Evolutionary conservation across 768 basidiomycete species (phyloP).

Genomic region (Phallus indusiatus): DNA sequence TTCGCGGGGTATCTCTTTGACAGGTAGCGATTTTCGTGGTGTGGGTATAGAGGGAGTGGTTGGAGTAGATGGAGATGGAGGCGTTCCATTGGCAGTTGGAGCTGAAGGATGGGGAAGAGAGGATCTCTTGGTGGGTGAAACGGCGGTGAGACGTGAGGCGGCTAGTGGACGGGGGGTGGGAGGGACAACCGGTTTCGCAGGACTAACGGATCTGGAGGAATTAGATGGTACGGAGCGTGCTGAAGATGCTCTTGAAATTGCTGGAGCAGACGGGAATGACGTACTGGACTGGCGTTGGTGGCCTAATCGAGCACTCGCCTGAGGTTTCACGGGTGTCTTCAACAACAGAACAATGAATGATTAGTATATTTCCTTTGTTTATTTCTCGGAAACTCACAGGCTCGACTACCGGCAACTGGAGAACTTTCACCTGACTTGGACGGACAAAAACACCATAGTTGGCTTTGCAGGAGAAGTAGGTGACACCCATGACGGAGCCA

Average conservation of each 20-base stretch:
- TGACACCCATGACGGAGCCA: constrained; percentile 68
- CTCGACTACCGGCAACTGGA: constrained; percentile 26
- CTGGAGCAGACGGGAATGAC: not conserved
- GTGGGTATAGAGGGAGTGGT: not conserved
- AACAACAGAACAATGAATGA: not conserved
- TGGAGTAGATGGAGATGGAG: constrained; percentile 31
- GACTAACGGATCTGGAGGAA: constrained; percentile 60
- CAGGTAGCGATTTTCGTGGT: not conserved
- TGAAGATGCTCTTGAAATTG: constrained; percentile 31
- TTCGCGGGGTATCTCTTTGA: not conserved
- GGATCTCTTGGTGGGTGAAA: constrained; percentile 54
- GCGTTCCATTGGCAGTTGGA: constrained; percentile 30
- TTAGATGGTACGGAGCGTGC: constrained; percentile 33
- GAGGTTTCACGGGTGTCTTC: not conserved
- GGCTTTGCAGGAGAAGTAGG: constrained; percentile 74
- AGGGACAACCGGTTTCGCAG: constrained; percentile 36
- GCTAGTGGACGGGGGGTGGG: constrained; percentile 20
- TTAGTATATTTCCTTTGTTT: not conserved
- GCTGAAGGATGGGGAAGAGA: constrained; percentile 34
- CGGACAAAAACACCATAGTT: constrained; percentile 84
- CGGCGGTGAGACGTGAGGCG: constrained; percentile 22
- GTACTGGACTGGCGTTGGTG: constrained; percentile 53
- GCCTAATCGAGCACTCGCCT: constrained; percentile 20
- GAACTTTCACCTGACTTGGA: constrained; percentile 68
- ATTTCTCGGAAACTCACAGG: constrained; percentile 3